phyloP scores from a whole-genome alignment of 2,329 filamentous ascomycete genomes.

The Cladobotryum mycophilum region DNA sequence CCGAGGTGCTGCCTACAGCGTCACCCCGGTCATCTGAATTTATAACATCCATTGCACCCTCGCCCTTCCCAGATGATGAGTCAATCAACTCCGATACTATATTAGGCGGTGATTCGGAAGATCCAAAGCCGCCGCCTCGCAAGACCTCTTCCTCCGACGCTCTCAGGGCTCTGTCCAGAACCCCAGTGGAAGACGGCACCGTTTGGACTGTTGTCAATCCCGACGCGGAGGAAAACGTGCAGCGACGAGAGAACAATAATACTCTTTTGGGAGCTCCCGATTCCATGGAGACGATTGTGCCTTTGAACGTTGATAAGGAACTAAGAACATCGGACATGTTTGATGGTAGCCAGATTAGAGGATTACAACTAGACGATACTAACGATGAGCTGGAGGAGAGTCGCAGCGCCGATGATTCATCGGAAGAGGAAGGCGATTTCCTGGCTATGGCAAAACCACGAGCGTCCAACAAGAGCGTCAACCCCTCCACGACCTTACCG shows the following conservation, averaged over 20 bases:
- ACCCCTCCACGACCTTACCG: not conserved
- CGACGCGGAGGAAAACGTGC: slow-evolving; percentile 21
- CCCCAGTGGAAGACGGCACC: slow-evolving; percentile 43
- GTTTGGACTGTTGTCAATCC: slow-evolving; percentile 46
- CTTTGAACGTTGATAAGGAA: not conserved
- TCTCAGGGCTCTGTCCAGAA: slow-evolving; percentile 45
- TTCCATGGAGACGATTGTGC: not conserved
- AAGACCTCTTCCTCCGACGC: slow-evolving; percentile 52
- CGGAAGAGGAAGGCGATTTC: slow-evolving; percentile 31
- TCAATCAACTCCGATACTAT: slow-evolving; percentile 24
- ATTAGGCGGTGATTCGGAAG: slow-evolving; percentile 33
- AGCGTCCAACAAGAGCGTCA: slow-evolving; percentile 14
- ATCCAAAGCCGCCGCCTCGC: slow-evolving; percentile 39
- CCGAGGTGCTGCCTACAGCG: slow-evolving; percentile 54
- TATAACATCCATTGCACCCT: slow-evolving; percentile 22
- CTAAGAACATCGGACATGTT: not conserved
- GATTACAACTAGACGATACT: not conserved
- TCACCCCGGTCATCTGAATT: slow-evolving; percentile 41
- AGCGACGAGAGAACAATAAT: slow-evolving; percentile 10
- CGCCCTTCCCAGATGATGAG: slow-evolving; percentile 21
- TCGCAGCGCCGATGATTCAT: slow-evolving; percentile 27
- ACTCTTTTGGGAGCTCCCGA: not conserved
- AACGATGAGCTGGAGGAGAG: slow-evolving; percentile 7
- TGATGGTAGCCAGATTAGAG: not conserved
- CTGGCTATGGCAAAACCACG: slow-evolving; percentile 34